Evolutionary conservation across 2,329 filamentous ascomycete genomes (phyloP).

Genomic region (Pyrenophora teres): DNA sequence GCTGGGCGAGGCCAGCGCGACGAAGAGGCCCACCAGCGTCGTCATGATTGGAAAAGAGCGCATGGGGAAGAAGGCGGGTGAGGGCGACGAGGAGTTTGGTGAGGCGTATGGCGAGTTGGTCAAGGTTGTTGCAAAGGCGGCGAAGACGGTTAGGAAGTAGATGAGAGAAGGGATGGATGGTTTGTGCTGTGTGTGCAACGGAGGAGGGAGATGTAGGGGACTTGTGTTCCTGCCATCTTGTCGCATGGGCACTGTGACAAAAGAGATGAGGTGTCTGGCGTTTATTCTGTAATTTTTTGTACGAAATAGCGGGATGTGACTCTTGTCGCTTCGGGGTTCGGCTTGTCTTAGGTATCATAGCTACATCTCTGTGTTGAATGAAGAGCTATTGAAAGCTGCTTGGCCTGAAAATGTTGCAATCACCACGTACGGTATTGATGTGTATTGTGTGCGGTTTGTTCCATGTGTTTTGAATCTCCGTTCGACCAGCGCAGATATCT

Average conservation of each 20-base stretch:
- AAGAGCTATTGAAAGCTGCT: background rate
- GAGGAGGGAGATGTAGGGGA: no score
- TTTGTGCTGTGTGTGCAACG: background rate
- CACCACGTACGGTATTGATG: background rate
- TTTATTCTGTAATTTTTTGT: background rate
- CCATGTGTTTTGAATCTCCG: no score
- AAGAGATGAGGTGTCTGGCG: slow-evolving; percentile 5
- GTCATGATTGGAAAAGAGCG: slow-evolving; percentile 74
- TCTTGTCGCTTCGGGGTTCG: background rate
- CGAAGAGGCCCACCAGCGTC: slow-evolving; percentile 94
- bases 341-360: background rate
- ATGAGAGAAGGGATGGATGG: slow-evolving; percentile 7
- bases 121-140: slow-evolving; percentile 64
- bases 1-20: slow-evolving; percentile 89
- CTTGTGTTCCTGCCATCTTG: no score
- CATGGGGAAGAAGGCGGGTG: slow-evolving; percentile 55
- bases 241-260: slow-evolving; percentile 3
- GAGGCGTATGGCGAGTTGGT: slow-evolving; percentile 61
- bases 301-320: background rate
- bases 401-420: slow-evolving; percentile 1
- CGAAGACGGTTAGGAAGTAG: slow-evolving; percentile 60
- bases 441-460: no score
- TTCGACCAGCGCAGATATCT: no score
- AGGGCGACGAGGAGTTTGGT: slow-evolving; percentile 54
- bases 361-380: background rate